Conservation (phyloP, 2,329 filamentous ascomycete genomes). For the Helminthosporium solani region DNA sequence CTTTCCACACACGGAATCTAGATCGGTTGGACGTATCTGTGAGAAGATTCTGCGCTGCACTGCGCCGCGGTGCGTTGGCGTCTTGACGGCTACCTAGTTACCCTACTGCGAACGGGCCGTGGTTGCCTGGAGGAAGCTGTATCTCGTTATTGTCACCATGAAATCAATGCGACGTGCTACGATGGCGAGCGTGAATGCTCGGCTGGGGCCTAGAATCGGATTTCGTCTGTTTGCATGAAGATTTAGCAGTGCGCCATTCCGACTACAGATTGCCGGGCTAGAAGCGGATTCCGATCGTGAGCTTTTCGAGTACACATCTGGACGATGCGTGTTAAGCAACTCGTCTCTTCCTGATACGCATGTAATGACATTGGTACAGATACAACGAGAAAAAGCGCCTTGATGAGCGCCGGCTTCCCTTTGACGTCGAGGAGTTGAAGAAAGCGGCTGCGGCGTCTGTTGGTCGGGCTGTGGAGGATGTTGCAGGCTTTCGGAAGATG, state of each 20-base stretch:
- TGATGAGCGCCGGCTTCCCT: slow-evolving; percentile 15
- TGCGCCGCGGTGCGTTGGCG: too few species aligned
- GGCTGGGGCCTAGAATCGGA: not conserved
- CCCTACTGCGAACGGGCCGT: too few species aligned
- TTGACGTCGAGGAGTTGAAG: slow-evolving; percentile 24
- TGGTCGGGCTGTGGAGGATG: slow-evolving; percentile 14
- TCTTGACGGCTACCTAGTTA: too few species aligned
- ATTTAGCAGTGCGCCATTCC: not conserved
- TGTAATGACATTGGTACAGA: slow-evolving; percentile 8
- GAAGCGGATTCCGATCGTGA: slow-evolving; percentile 4
- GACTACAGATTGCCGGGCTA: not conserved
- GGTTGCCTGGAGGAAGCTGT: too few species aligned
- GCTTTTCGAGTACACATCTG: slow-evolving; percentile 30
- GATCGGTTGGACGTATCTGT: too few species aligned
- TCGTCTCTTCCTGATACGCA: slow-evolving; percentile 2
- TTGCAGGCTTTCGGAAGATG: slow-evolving; percentile 32
- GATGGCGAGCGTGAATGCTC: not conserved
- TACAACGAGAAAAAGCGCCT: slow-evolving; percentile 26
- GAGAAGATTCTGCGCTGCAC: too few species aligned
- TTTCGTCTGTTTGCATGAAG: not conserved
- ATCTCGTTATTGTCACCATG: too few species aligned
- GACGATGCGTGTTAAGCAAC: slow-evolving; percentile 25
- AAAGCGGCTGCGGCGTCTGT: slow-evolving; percentile 20
- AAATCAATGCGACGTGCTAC: too few species aligned
- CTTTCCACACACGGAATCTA: too few species aligned